A percentile compares a stretch with the other conserved stretches of the same genome.
Evolutionary conservation across 2,329 filamentous ascomycete genomes (phyloP).

Genomic region (Shiraia sp.): DNA sequence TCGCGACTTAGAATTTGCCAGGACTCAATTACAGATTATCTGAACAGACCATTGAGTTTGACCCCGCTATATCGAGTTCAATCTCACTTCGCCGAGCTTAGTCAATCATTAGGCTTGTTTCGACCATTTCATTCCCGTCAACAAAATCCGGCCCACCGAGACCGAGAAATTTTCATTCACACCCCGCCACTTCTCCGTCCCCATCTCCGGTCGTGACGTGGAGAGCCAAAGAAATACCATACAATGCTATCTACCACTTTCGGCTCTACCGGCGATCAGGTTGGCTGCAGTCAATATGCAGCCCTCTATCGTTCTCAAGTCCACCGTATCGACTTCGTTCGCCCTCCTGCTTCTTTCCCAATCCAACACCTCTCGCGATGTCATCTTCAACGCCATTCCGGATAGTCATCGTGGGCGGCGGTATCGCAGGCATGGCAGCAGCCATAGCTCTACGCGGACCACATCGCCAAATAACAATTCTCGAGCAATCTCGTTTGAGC

Average conservation of each 20-base stretch:
- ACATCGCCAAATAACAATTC: slow-evolving; percentile 38
- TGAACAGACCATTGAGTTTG: neutral
- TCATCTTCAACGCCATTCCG: slow-evolving; percentile 25
- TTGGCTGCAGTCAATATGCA: neutral
- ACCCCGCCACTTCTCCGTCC: neutral
- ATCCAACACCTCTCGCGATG: slow-evolving; percentile 6
- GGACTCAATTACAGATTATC: too few relatives aligned
- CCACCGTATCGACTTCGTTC: slow-evolving; percentile 3
- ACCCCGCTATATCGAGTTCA: neutral
- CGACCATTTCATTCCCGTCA: neutral
- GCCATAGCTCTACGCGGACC: slow-evolving; percentile 37
- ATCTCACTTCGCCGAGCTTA: neutral
- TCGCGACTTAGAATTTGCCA: neutral
- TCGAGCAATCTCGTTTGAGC: slow-evolving; percentile 37
- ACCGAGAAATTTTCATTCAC: neutral
- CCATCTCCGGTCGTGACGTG: slow-evolving; percentile 2
- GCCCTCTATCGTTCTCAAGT: neutral
- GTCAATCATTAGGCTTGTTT: neutral
- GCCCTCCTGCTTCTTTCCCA: neutral
- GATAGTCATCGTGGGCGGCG: slow-evolving; percentile 38
- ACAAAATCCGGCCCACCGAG: neutral
- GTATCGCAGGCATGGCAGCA: slow-evolving; percentile 25
- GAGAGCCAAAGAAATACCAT: neutral
- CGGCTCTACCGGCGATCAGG: neutral
- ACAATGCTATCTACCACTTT: neutral